Conservation (phyloP, 1,284 basidiomycete species). For the Pseudomicrostroma phylloplanum region DNA sequence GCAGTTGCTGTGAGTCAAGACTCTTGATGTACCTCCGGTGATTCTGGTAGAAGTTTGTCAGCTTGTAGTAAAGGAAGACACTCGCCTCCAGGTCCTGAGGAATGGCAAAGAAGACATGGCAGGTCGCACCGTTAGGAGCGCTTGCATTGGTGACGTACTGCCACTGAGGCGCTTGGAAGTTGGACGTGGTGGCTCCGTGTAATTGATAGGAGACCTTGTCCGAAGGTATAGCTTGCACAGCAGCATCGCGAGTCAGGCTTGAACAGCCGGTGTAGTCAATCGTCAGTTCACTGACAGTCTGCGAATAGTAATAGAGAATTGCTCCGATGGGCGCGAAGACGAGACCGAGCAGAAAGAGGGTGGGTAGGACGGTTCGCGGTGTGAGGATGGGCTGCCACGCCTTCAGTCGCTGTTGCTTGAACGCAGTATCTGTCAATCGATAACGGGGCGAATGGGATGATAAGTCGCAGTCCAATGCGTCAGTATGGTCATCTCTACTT, state of each 20-base stretch:
- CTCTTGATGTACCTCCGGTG: constrained; percentile 96
- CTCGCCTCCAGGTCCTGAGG: constrained; percentile 69
- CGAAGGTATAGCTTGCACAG: constrained; percentile 57
- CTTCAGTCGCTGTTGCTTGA: constrained; percentile 98
- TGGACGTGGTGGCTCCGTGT: constrained; percentile 35
- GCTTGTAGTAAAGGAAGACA: constrained; percentile 91
- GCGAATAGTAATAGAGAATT: constrained; percentile 62
- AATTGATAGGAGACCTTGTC: constrained; percentile 65
- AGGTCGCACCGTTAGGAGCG: constrained; percentile 21
- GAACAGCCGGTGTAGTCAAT: constrained; percentile 87
- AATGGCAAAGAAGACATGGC: constrained; percentile 53
- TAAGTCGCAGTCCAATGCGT: neutral
- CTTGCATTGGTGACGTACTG: constrained; percentile 10
- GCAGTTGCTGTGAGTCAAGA: constrained; percentile 75
- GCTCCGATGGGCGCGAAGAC: constrained; percentile 94
- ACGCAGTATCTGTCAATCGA: constrained; percentile 85
- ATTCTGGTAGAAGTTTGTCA: constrained; percentile 74
- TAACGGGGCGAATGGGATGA: neutral
- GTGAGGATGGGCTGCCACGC: constrained; percentile 99
- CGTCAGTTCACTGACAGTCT: constrained; percentile 53
- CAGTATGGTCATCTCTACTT: too few relatives aligned
- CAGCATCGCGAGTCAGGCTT: constrained; percentile 4
- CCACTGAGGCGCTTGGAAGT: constrained; percentile 46
- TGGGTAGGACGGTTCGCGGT: constrained; percentile 91
- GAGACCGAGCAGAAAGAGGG: constrained; percentile 86